phyloP scores from a whole-genome alignment of 2,329 filamentous ascomycete species.

The Scytalidium sp. region DNA sequence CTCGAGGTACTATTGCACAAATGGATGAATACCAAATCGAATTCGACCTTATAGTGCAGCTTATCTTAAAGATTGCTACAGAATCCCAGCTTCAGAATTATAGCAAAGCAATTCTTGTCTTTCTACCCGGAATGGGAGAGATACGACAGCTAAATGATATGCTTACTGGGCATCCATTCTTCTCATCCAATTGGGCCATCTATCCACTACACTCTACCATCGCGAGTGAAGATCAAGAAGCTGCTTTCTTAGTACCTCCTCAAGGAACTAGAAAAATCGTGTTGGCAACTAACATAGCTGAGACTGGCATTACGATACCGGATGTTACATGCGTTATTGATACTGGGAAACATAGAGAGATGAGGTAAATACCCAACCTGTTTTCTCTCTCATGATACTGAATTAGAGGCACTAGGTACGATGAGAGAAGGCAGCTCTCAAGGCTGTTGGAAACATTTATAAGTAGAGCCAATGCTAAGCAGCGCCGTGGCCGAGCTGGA shows the following conservation, averaged over 20 bases:
- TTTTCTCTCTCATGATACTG: neutral
- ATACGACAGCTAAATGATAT: conserved; percentile 87
- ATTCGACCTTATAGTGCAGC: conserved; percentile 77
- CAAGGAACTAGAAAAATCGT: conserved; percentile 86
- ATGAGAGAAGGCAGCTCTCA: conserved; percentile 88
- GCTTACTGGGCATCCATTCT: conserved; percentile 71
- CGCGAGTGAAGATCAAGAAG: conserved; percentile 93
- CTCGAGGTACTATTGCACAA: conserved; percentile 68
- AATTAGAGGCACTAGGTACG: conserved; percentile 50
- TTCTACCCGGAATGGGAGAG: conserved; percentile 91
- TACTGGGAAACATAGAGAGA: conserved; percentile 94
- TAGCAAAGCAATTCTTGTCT: conserved; percentile 91
- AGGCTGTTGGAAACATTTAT: conserved; percentile 93
- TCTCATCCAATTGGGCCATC: conserved; percentile 75
- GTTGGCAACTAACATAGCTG: conserved; percentile 94
- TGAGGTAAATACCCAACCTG: conserved; percentile 51
- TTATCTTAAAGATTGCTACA: conserved; percentile 74
- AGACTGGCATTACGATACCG: conserved; percentile 97
- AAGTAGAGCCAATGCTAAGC: conserved; percentile 91
- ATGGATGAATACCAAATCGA: conserved; percentile 92
- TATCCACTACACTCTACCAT: conserved; percentile 93
- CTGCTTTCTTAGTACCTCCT: conserved; percentile 83
- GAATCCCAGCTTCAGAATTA: conserved; percentile 64
- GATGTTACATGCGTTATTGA: conserved; percentile 97
- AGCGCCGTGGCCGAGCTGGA: conserved; percentile 87